Conservation (phyloP, 768 basidiomycete genomes). For the Agaricus bisporus region DNA sequence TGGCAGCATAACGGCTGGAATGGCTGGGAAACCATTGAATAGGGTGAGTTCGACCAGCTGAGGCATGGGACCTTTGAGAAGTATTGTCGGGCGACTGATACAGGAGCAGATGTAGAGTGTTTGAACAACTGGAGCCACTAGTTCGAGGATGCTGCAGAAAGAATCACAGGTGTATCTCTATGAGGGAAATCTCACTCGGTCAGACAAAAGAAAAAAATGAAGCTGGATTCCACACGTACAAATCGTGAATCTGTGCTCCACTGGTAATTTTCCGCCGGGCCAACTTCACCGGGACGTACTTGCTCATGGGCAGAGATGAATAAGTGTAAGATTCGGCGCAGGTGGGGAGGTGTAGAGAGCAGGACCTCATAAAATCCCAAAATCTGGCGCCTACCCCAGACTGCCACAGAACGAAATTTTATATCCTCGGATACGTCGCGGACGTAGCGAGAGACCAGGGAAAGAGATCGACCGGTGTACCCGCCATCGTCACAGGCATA, state of each 20-base stretch:
- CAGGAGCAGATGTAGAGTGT: conserved; percentile 20
- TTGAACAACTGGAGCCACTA: conserved; percentile 17
- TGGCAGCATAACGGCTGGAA: conserved; percentile 7
- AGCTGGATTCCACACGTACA: neutral
- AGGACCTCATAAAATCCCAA: conserved; percentile 19
- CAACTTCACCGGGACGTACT: conserved; percentile 5
- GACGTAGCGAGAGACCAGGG: conserved; percentile 27
- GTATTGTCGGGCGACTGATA: conserved; percentile 14
- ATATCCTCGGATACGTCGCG: conserved; percentile 18
- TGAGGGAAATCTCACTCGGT: neutral
- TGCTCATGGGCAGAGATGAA: conserved; percentile 19
- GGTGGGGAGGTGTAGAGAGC: conserved; percentile 13
- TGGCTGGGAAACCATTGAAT: conserved; percentile 21
- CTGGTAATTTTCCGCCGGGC: neutral
- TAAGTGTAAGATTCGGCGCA: conserved; percentile 22
- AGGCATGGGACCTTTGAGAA: conserved; percentile 19
- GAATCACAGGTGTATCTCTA: conserved; percentile 15
- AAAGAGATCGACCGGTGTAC: conserved; percentile 27
- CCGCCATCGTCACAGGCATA: conserved; percentile 31
- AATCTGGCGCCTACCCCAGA: conserved; percentile 20
- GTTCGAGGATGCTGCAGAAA: conserved; percentile 15
- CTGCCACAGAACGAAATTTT: conserved; percentile 24
- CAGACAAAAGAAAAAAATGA: neutral
- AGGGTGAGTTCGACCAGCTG: conserved; percentile 20
- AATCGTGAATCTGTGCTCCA: conserved; percentile 4